Percentiles rank a stretch among this genome's conserved stretches.
phyloP scores from a whole-genome alignment of 2,329 filamentous ascomycete species.

The Colletotrichum caudatum region DNA sequence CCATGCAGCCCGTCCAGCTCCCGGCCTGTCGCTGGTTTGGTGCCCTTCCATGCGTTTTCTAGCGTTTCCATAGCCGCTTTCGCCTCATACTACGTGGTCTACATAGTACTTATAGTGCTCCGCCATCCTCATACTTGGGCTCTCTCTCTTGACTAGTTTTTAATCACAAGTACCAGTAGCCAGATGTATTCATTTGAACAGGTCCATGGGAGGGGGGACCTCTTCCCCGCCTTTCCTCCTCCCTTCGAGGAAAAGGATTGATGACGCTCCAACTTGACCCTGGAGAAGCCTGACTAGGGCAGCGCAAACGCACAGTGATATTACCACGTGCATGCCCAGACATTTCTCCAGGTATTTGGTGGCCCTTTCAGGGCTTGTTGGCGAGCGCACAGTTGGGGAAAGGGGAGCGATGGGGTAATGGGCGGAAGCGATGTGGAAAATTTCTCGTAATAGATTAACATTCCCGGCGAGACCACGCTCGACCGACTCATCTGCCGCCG shows the following conservation, averaged over 20 bases:
- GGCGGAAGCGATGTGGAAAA: conserved; percentile 30
- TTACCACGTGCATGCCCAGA: neutral
- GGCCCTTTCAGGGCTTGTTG: neutral
- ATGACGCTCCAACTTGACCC: conserved; percentile 5
- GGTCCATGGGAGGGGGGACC: neutral
- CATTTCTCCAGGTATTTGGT: conserved; percentile 3
- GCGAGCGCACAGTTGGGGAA: conserved; percentile 33
- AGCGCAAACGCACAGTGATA: conserved; percentile 17
- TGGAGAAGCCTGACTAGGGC: conserved; percentile 10
- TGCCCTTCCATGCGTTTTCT: conserved; percentile 35
- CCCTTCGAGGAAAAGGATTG: neutral
- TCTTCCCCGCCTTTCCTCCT: conserved; percentile 12
- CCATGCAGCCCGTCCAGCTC: neutral
- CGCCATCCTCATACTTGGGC: too few species aligned
- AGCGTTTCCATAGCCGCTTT: conserved; percentile 31
- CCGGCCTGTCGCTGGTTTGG: conserved; percentile 7
- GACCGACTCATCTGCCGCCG: neutral
- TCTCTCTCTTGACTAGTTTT: neutral
- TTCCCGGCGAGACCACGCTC: conserved; percentile 18
- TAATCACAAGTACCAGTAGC: too few species aligned
- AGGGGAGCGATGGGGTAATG: conserved; percentile 4
- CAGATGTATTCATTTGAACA: neutral
- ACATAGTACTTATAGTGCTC: neutral
- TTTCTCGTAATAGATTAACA: conserved; percentile 35
- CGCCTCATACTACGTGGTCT: neutral